These are phyloP conservation scores for Suillus hirtellus DNA, from an alignment of 768 basidiomycete genomes.

Conservation along the genomic window DNA sequence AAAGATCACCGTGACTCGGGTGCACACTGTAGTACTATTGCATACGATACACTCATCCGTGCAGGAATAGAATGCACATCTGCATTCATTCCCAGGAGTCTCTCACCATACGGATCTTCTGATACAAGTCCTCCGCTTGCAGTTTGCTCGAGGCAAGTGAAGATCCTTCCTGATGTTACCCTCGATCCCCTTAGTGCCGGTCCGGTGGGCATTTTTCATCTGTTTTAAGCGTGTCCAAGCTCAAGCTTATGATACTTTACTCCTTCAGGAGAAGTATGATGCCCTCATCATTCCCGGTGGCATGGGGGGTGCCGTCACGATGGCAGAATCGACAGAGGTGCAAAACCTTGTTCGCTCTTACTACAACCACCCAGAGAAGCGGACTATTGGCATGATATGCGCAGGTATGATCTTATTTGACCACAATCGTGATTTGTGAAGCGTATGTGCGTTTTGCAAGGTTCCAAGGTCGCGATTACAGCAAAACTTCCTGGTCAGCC, in stretches of 20 bases:
- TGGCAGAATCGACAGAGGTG: slow-evolving; percentile 58
- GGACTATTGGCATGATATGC: slow-evolving; percentile 81
- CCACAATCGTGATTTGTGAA: not conserved
- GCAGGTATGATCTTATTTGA: slow-evolving; percentile 48
- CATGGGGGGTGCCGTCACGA: slow-evolving; percentile 72
- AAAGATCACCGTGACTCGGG: not conserved
- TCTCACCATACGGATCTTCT: slow-evolving; percentile 25
- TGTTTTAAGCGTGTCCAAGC: not conserved
- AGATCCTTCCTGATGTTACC: slow-evolving; percentile 65
- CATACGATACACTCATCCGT: slow-evolving; percentile 80
- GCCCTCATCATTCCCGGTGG: slow-evolving; percentile 77
- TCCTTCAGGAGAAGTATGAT: slow-evolving; percentile 60
- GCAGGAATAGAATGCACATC: slow-evolving; percentile 69
- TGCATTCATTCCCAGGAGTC: slow-evolving; percentile 53
- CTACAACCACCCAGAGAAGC: slow-evolving; percentile 25
- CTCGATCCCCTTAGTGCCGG: slow-evolving; percentile 47
- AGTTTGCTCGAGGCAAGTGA: slow-evolving; percentile 71
- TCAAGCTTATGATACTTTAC: not conserved
- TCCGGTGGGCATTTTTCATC: slow-evolving; percentile 39
- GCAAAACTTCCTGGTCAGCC: slow-evolving; percentile 61
- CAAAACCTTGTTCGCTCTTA: slow-evolving; percentile 64
- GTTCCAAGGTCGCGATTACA: slow-evolving; percentile 67
- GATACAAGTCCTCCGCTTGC: slow-evolving; percentile 47
- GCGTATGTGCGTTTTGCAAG: slow-evolving; percentile 33
- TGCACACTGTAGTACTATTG: slow-evolving; percentile 57